These are phyloP conservation scores for Chaetoceros tenuissimus DNA, from an alignment of 108 stramenopile genomes.

Conservation along the genomic window DNA sequence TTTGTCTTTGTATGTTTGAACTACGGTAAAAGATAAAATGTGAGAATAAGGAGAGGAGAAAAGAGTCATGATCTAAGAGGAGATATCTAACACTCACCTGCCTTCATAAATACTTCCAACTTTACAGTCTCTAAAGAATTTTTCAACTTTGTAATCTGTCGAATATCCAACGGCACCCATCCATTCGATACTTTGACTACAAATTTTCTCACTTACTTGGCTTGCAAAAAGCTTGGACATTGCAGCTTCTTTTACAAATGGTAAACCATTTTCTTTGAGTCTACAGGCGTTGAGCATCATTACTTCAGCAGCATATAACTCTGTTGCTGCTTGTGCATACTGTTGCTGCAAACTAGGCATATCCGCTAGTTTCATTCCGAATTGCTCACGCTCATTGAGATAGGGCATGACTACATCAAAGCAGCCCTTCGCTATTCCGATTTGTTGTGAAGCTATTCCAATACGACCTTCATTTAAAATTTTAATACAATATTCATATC, in stretches of 20 bases:
- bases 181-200: constrained; percentile 71
- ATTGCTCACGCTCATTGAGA: constrained; percentile 84
- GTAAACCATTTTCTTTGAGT: constrained; percentile 77
- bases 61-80: too few species aligned
- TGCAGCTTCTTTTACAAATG: constrained; percentile 92
- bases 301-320: constrained; percentile 88
- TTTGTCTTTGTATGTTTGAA: constrained; percentile 71
- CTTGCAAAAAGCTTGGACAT: constrained; percentile 89
- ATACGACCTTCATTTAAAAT: constrained; percentile 97
- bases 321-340: constrained; percentile 86
- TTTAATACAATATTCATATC: constrained; percentile 93
- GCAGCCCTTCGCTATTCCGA: constrained; percentile 92
- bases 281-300: constrained; percentile 91
- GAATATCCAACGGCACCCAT: constrained; percentile 93
- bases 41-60: too few species aligned
- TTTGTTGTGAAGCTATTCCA: constrained; percentile 88
- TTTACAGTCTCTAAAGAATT: constrained; percentile 94
- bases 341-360: constrained; percentile 90
- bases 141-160: constrained; percentile 81
- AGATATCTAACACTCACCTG: too few species aligned
- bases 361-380: constrained; percentile 37
- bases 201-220: constrained; percentile 81
- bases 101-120: constrained; percentile 97
- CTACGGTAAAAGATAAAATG: too few species aligned
- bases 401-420: constrained; percentile 87